A percentile compares a stretch with the other conserved stretches of the same genome.
These are phyloP conservation scores for Tetrastigma voinierianum DNA, from an alignment of 164 flowering plant genomes.

Conservation along the genomic window DNA sequence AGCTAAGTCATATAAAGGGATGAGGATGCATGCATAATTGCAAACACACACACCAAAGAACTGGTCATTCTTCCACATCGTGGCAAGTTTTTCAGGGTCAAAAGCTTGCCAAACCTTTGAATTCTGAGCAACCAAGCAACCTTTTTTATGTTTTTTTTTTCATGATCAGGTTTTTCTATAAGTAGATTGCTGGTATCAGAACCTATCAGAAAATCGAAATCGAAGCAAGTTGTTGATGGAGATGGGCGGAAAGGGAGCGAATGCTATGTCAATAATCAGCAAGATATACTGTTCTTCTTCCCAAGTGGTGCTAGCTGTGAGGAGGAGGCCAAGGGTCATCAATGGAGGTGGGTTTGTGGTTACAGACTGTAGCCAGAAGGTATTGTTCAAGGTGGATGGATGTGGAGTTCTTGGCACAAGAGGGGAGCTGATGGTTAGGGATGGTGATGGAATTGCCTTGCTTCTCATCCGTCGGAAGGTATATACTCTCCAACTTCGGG, in stretches of 20 bases:
- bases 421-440: slow-evolving; percentile 54
- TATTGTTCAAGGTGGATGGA: slow-evolving; percentile 74
- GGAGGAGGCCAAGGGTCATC: slow-evolving; percentile 73
- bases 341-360: slow-evolving; percentile 93
- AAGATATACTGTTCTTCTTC: slow-evolving; percentile 61
- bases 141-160: slow-evolving; percentile 45
- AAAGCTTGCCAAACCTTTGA: slow-evolving; percentile 35
- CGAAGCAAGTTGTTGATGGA: background rate
- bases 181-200: slow-evolving; percentile 17
- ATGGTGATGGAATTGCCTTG: slow-evolving; percentile 45
- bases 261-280: slow-evolving; percentile 50
- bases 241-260: slow-evolving; percentile 12
- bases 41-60: background rate
- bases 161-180: too few species aligned
- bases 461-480: slow-evolving; percentile 78
- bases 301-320: slow-evolving; percentile 47
- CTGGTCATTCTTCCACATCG: background rate
- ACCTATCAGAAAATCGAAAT: too few species aligned
- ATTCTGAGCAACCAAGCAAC: slow-evolving; percentile 43
- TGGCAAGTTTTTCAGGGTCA: background rate
- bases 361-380: slow-evolving; percentile 51
- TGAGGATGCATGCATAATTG: background rate
- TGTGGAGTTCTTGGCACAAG: slow-evolving; percentile 70
- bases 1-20: too few species aligned
- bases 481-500: slow-evolving; percentile 1